Conservation (phyloP, 2,329 filamentous ascomycete species). For the Proliferodiscus dingleyae region DNA sequence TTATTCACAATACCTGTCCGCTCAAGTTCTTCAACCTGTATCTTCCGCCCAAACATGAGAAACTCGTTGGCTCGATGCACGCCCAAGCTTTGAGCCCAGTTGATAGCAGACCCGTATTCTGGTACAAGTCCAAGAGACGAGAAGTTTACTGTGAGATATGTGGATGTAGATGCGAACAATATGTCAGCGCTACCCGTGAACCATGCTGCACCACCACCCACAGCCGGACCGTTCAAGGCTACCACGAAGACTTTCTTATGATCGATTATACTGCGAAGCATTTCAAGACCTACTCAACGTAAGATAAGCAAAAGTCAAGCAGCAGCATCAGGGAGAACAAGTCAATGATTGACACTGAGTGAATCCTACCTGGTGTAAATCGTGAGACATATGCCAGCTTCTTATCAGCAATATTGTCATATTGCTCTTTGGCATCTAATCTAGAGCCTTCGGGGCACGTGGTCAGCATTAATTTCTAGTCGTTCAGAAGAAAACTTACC, state of each 20-base stretch:
- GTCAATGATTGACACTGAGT: neutral
- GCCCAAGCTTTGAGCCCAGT: slow-evolving; percentile 43
- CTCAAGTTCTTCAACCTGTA: slow-evolving; percentile 39
- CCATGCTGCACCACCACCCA: slow-evolving; percentile 47
- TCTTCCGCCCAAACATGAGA: slow-evolving; percentile 45
- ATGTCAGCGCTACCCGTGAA: slow-evolving; percentile 46
- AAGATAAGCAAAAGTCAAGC: neutral
- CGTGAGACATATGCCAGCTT: slow-evolving; percentile 22
- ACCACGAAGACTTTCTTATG: slow-evolving; percentile 47
- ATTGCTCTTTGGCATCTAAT: slow-evolving; percentile 7
- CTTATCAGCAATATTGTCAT: slow-evolving; percentile 22
- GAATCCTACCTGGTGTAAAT: slow-evolving; percentile 18
- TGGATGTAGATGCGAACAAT: slow-evolving; percentile 39
- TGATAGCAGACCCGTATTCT: slow-evolving; percentile 42
- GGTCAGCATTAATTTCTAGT: neutral
- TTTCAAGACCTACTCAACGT: slow-evolving; percentile 25
- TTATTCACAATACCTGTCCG: slow-evolving; percentile 42
- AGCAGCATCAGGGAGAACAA: neutral
- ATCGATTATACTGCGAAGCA: slow-evolving; percentile 43
- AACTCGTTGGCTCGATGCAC: slow-evolving; percentile 48
- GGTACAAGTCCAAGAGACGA: slow-evolving; percentile 43
- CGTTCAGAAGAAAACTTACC: slow-evolving; percentile 21
- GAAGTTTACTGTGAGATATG: slow-evolving; percentile 46
- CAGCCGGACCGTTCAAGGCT: slow-evolving; percentile 45
- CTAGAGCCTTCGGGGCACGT: slow-evolving; percentile 6